Conservation (phyloP, 2,329 filamentous ascomycete species). For the Trichoderma sp. region DNA sequence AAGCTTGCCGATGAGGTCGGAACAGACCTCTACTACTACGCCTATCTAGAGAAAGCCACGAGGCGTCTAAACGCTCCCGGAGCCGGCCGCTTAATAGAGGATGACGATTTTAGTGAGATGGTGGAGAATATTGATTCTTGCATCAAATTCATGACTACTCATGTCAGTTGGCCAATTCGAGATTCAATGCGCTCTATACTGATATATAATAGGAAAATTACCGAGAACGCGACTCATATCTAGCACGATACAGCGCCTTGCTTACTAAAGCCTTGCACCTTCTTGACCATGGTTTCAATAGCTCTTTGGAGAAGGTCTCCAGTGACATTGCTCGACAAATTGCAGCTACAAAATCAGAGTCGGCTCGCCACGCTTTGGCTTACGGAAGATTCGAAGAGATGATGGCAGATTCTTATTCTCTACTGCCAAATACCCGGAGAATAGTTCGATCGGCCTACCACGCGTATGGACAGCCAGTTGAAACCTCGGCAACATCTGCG, state of each 20-base stretch:
- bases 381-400: slow-evolving; percentile 63
- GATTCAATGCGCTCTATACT: neutral
- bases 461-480: slow-evolving; percentile 49
- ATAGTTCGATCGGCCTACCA: slow-evolving; percentile 56
- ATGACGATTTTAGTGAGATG: slow-evolving; percentile 84
- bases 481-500: slow-evolving; percentile 47
- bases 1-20: slow-evolving; percentile 81
- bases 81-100: slow-evolving; percentile 80
- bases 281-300: slow-evolving; percentile 59
- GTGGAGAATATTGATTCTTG: slow-evolving; percentile 85
- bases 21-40: slow-evolving; percentile 90
- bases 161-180: slow-evolving; percentile 55
- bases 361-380: slow-evolving; percentile 59
- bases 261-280: slow-evolving; percentile 67
- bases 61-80: slow-evolving; percentile 89
- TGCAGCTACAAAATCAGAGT: slow-evolving; percentile 57
- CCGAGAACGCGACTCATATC: slow-evolving; percentile 83
- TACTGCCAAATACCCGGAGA: slow-evolving; percentile 58
- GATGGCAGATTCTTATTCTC: slow-evolving; percentile 56
- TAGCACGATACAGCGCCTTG: slow-evolving; percentile 82
- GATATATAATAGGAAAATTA: slow-evolving; percentile 64
- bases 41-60: slow-evolving; percentile 88
- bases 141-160: slow-evolving; percentile 85
- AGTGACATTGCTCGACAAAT: slow-evolving; percentile 58
- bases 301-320: slow-evolving; percentile 54